A percentile compares a stretch with the other conserved stretches of the same genome.
Evolutionary conservation across 306 rosid genomes (phyloP).

Genomic region (Trifolium pratense): DNA sequence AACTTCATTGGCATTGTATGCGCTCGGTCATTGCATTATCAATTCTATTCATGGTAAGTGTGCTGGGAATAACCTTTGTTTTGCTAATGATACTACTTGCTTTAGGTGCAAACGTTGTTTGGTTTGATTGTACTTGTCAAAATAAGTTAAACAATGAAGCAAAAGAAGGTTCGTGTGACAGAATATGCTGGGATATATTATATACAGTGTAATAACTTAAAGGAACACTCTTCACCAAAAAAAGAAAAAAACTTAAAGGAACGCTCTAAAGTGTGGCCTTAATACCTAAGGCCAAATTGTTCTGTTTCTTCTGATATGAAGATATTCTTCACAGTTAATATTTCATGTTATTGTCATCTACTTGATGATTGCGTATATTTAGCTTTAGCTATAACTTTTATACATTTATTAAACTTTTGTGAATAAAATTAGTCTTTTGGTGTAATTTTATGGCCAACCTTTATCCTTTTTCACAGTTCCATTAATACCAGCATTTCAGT

Average conservation of each 20-base stretch:
- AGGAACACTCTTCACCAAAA: no score
- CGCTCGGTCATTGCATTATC: conserved; percentile 95
- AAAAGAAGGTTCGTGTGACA: neutral
- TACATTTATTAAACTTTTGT: neutral
- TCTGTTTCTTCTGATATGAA: no score
- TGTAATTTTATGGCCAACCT: neutral
- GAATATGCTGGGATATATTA: conserved; percentile 10
- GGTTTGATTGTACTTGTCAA: conserved; percentile 17
- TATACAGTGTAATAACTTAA: neutral
- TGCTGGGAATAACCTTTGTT: conserved; percentile 35
- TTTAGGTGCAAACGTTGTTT: conserved; percentile 31
- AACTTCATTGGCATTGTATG: conserved; percentile 92
- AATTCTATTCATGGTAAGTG: conserved; percentile 92
- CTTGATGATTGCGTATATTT: neutral
- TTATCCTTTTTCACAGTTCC: neutral
- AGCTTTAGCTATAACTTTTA: neutral
- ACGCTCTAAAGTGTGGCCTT: no score
- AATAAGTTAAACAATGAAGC: neutral
- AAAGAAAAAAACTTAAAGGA: no score
- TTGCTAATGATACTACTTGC: conserved; percentile 3
- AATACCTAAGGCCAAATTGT: neutral
- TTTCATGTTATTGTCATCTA: conserved; percentile 18
- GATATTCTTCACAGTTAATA: no score
- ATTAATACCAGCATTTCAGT: neutral
- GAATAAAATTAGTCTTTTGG: conserved; percentile 26